Evolutionary conservation across 345 rosid species (phyloP), one percentile per base, ranked within the genome.

Genomic region (Citrus sp.): DNA sequence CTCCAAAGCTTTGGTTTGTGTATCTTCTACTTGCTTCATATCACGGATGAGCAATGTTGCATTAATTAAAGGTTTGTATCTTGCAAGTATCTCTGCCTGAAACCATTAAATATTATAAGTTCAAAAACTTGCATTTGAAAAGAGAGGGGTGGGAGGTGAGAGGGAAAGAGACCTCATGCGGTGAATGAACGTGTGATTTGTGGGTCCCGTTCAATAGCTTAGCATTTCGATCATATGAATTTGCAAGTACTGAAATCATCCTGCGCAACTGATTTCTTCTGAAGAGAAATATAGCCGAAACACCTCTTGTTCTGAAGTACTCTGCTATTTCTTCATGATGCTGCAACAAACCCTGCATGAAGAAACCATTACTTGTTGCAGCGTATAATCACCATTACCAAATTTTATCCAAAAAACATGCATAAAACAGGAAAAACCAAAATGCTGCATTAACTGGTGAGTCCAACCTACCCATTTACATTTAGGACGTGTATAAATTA

Each of bases 81-180:
- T 89, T 12, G 99, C 99, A 72, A 97, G 91, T 81, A 94, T 90
- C 83, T 89, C 98, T 28, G 99, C 99, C 99, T 96, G 93, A 80
- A 88, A 84, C 55, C 81, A 86, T 80, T 6, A 79, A 76, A 63
- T 32, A 59, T 21, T 16, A 2, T 66, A 58, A 74, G 79, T 70
- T 21, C 35, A 66, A 46, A 79, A 19, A 22, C 12, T 46, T 38
- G 70, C 51, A 55, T 63, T n/a, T 19, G 51, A 14, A 56, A 5
- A 65, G 62, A 7, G 55, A 35, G 77, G 65, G 58, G 21, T 10
- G 46, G 34, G 54, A 72, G 70, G 7, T 24, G 49, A 54, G 56
- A 8, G 56, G n/a, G 77, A 34, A 70, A 80, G 66, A 70, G 27
- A 32, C 99, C 98, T 97, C 99, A 22, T 80, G 86, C 38, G 90